Evolutionary conservation across 225 moss, liverwort and hornwort genomes (phyloP).

Genomic region (Ulota crispa): DNA sequence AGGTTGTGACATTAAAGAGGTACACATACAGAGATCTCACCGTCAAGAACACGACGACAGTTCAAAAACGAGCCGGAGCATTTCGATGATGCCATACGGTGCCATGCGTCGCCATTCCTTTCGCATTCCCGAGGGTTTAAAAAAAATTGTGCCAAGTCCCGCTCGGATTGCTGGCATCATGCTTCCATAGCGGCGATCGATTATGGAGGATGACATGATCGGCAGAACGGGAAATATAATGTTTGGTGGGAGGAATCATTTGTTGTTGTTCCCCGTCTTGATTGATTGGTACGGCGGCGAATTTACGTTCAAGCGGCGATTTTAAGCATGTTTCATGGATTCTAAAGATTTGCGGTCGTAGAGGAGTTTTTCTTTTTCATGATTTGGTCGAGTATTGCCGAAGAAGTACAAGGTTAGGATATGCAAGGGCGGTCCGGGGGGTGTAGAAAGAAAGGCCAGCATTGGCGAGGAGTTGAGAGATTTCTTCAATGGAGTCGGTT

Average conservation of each 20-base stretch:
- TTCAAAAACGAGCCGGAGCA: background rate
- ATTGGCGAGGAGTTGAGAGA: background rate
- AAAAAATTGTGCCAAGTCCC: background rate
- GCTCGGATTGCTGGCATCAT: background rate
- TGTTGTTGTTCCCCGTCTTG: background rate
- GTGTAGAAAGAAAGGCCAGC: constrained; percentile 19
- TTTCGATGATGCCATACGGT: constrained; percentile 11
- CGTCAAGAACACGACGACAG: background rate
- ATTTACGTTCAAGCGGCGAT: background rate
- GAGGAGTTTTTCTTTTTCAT: background rate
- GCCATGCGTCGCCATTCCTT: constrained; percentile 12
- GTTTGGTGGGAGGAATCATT: background rate
- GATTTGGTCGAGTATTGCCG: background rate
- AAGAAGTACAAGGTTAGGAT: constrained; percentile 30
- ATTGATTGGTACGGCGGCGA: background rate
- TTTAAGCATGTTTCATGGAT: background rate
- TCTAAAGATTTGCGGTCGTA: background rate
- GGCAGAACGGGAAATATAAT: background rate
- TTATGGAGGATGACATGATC: constrained; percentile 5
- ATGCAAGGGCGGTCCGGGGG: constrained; percentile 22
- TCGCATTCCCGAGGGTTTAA: constrained; percentile 2
- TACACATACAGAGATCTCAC: background rate
- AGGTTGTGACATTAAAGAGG: background rate
- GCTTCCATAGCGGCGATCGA: background rate
- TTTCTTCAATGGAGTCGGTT: constrained; percentile 16